Evolutionary conservation across 23 red algal genomes (phyloP).

Genomic region (Gracilaria caudata): DNA sequence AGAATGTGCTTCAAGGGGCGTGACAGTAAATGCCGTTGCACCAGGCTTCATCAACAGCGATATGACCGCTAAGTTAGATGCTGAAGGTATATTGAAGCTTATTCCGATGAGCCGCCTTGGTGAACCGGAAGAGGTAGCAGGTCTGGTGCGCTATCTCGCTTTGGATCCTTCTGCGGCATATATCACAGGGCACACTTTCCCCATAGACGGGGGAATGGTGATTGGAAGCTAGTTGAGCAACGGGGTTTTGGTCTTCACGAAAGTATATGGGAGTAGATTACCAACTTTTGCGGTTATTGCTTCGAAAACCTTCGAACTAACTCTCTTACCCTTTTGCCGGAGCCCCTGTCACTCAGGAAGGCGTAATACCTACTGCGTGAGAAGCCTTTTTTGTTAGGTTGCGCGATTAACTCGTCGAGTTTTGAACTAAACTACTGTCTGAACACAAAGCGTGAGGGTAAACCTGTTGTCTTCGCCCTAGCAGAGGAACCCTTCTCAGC

Average conservation of each 20-base stretch:
- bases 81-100: conserved; percentile 80
- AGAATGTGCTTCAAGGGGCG: conserved; percentile 88
- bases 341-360: too few relatives aligned
- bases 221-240: conserved; percentile 71
- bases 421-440: too few relatives aligned
- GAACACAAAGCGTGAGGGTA: too few relatives aligned
- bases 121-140: conserved; percentile 87
- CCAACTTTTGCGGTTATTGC: not conserved
- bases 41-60: conserved; percentile 97
- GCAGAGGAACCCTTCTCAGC: too few relatives aligned
- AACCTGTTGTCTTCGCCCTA: too few relatives aligned
- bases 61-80: conserved; percentile 84
- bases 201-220: conserved; percentile 91
- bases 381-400: too few relatives aligned
- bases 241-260: not conserved
- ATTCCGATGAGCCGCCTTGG: conserved; percentile 94
- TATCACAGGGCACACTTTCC: conserved; percentile 93
- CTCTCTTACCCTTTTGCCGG: too few relatives aligned
- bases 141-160: conserved; percentile 90
- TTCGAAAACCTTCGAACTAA: not conserved
- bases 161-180: conserved; percentile 95
- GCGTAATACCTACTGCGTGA: too few relatives aligned
- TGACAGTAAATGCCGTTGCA: conserved; percentile 94
- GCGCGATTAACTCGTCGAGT: too few relatives aligned
- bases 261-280: not conserved